Conservation (phyloP, 352 stramenopile genomes). For the Phytophthora citrophthora region DNA sequence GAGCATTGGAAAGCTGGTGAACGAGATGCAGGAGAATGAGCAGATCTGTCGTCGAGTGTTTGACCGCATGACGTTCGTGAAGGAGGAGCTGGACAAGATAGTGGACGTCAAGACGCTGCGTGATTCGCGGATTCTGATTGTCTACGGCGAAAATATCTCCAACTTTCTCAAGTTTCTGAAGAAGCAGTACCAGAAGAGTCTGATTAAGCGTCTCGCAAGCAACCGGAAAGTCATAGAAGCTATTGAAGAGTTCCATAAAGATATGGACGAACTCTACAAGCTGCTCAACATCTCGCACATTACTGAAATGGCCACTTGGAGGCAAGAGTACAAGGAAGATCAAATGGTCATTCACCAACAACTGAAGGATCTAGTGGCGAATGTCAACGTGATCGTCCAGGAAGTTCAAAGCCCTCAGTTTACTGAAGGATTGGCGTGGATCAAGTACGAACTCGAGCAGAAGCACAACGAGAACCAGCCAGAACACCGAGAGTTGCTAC, state of each 20-base stretch:
- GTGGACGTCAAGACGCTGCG: slow-evolving; percentile 19
- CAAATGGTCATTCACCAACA: no score
- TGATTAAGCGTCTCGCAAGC: slow-evolving; percentile 19
- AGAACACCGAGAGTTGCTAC: no score
- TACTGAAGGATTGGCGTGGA: no score
- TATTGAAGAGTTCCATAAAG: slow-evolving; percentile 7
- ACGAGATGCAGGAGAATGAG: slow-evolving; percentile 29
- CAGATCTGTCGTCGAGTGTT: slow-evolving; percentile 19
- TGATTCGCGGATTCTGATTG: not conserved
- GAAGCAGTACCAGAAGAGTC: slow-evolving; percentile 4
- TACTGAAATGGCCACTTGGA: not conserved
- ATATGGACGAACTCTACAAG: slow-evolving; percentile 21
- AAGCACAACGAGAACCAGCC: no score
- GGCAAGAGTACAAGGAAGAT: not conserved
- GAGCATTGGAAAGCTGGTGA: slow-evolving; percentile 19
- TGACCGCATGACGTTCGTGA: slow-evolving; percentile 20
- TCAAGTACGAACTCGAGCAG: no score
- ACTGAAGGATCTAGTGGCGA: no score
- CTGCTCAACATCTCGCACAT: slow-evolving; percentile 8
- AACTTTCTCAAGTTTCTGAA: slow-evolving; percentile 24
- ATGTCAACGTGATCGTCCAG: no score
- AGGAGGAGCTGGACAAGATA: slow-evolving; percentile 38
- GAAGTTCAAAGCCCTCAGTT: no score
- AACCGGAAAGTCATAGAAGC: slow-evolving; percentile 15
- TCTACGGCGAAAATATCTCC: no score